Base-by-base conservation (phyloP, 148 eudicot species). In the Camellia sinensis region DNA sequence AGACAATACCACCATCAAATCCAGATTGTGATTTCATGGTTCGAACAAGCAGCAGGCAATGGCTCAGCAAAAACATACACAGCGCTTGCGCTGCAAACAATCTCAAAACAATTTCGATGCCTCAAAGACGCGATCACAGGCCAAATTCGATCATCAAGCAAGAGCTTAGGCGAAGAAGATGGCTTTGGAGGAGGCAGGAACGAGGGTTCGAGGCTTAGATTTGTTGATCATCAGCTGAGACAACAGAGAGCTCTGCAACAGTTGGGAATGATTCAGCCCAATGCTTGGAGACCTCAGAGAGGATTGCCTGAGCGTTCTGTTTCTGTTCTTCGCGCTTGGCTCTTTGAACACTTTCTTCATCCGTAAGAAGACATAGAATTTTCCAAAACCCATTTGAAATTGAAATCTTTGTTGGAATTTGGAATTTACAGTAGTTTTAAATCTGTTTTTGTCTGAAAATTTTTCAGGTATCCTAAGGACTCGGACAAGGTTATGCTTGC, bases 271-370 rank as follows among this genome's bases (percentile, higher is more conserved):
- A 87, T 94, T 57, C 95, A 92, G 5, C 91, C 87, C 29, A 91
- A 90, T 88, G 92, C 98, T 73, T 94, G 98, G 98, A 89, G 98
- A 72, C 95, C 98, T 62, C 98, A 95, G 73, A 84, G 98, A 76
- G 98, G 98, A 7, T 81, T 95, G 80, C 98, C 98, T 41, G 98
- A 95, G 80, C 85, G 90, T 76, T 85, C 98, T n/a, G 98, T 94
- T 71, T 92, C 98, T 8, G 93, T 94, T 76, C 97, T 94, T 79
- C 97, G 98, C 40, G 95, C 98, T 76, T 94, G 98, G 98, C 89
- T 94, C 56, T 94, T 94, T 60, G 98, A 94, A 64, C 95, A 94
- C 80, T 94, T 94, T 74, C 88, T 94, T 21, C 98, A 94, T 86
- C 98, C 98, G 98, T 94, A 85, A 81, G 91, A 46, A 9, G 0